These are phyloP conservation scores for Solanum lycopersicoides DNA, from an alignment of 257 asterid genomes.

Conservation along the genomic window DNA sequence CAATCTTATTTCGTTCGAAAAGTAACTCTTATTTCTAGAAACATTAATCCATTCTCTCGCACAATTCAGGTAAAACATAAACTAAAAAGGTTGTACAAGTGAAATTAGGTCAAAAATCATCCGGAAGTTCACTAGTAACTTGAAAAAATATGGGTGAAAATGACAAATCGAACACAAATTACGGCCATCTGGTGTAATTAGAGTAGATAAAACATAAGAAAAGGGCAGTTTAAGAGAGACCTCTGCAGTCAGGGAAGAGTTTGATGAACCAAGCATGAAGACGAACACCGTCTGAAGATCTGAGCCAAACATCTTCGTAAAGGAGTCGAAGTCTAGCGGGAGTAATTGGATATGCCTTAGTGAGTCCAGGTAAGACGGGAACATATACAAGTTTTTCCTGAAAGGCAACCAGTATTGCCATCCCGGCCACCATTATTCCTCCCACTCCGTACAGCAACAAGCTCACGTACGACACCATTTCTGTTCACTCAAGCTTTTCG, in stretches of 20 bases:
- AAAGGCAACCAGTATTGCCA: conserved; percentile 89
- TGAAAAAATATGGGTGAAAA: background rate
- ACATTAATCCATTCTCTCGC: background rate
- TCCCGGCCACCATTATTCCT: conserved; percentile 82
- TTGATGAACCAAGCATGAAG: conserved; percentile 98
- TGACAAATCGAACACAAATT: background rate
- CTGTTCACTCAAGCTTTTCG: background rate
- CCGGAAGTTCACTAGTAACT: background rate
- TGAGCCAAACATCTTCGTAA: conserved; percentile 94
- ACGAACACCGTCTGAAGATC: conserved; percentile 92
- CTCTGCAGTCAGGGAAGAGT: conserved; percentile 64
- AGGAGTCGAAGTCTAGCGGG: conserved; percentile 80
- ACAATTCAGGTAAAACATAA: background rate
- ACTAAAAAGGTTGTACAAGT: background rate
- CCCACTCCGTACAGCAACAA: conserved; percentile 71
- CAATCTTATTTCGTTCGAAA: background rate
- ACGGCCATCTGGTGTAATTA: background rate
- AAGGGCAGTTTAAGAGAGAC: conserved; percentile 8
- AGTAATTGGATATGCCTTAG: conserved; percentile 81
- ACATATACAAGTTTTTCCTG: conserved; percentile 96
- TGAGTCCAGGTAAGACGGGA: conserved; percentile 90
- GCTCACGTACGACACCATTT: conserved; percentile 75
- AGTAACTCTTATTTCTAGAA: background rate
- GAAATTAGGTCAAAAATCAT: background rate
- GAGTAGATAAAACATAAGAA: background rate